Conservation (phyloP, 345 rosid species). For the Eucalyptus grandis region DNA sequence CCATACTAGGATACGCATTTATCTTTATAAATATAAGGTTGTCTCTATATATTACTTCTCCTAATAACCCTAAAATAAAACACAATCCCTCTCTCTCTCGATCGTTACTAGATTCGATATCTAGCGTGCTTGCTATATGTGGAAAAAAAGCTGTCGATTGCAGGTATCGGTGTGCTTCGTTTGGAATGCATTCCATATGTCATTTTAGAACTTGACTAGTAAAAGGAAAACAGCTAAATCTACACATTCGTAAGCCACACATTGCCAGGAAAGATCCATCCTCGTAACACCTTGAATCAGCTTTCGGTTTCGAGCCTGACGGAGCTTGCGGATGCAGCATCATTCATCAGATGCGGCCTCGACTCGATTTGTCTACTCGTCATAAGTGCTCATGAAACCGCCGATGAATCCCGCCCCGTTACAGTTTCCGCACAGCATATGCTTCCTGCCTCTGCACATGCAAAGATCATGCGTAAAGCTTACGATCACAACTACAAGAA, state of each 20-base stretch:
- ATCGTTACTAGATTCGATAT: not conserved
- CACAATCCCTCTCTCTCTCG: not conserved
- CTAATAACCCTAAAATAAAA: not conserved
- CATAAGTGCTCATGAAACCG: constrained; percentile 50
- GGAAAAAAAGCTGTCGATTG: not conserved
- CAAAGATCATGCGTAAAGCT: not conserved
- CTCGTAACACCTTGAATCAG: not conserved
- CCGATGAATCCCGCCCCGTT: constrained; percentile 63
- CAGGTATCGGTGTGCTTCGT: not conserved
- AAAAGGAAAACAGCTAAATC: not conserved
- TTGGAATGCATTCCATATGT: not conserved
- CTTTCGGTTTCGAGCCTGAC: not conserved
- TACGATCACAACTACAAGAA: not conserved
- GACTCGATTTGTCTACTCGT: constrained; percentile 6
- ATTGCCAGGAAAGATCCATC: not conserved
- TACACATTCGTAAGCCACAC: not conserved
- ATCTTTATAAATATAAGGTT: not conserved
- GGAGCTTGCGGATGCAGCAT: not conserved
- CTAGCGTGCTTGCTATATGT: not conserved
- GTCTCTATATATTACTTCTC: not conserved
- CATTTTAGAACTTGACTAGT: not conserved
- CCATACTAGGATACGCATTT: not conserved
- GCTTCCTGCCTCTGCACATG: constrained; percentile 35
- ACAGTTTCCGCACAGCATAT: constrained; percentile 46
- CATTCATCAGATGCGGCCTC: not conserved